Evolutionary conservation across 75 land plant genomes (phyloP).

Genomic region (Pinus taeda): DNA sequence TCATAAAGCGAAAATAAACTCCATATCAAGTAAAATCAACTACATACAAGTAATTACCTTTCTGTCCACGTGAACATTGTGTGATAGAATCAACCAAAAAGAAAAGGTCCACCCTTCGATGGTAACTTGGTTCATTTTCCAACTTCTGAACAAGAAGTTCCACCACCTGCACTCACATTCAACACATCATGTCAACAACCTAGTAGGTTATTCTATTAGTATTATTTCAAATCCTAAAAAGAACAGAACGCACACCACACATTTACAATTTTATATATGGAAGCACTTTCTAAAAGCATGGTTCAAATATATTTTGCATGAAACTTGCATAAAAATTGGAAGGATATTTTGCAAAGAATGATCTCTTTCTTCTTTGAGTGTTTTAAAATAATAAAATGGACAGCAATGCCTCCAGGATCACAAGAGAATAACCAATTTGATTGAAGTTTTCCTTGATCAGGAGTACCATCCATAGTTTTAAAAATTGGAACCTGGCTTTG

Average conservation of each 20-base stretch:
- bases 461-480: no score
- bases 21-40: not conserved
- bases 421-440: no score
- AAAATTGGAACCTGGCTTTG: no score
- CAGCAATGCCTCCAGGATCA: no score
- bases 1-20: not conserved
- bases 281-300: no score
- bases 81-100: constrained; percentile 95
- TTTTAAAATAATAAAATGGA: no score
- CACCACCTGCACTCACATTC: constrained; percentile 48
- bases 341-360: no score
- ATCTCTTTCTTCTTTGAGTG: no score
- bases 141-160: constrained; percentile 60
- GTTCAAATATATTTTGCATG: no score
- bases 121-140: constrained; percentile 75
- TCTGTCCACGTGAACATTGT: constrained; percentile 67
- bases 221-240: not conserved
- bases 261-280: not conserved
- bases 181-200: not conserved
- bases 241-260: not conserved
- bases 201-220: not conserved
- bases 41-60: constrained; percentile 44
- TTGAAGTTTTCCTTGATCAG: no score
- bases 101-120: constrained; percentile 76
- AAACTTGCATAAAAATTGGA: no score